Percentiles rank a stretch among this genome's conserved stretches.
Conservation (phyloP, 768 basidiomycete species). For the Russula sp. region DNA sequence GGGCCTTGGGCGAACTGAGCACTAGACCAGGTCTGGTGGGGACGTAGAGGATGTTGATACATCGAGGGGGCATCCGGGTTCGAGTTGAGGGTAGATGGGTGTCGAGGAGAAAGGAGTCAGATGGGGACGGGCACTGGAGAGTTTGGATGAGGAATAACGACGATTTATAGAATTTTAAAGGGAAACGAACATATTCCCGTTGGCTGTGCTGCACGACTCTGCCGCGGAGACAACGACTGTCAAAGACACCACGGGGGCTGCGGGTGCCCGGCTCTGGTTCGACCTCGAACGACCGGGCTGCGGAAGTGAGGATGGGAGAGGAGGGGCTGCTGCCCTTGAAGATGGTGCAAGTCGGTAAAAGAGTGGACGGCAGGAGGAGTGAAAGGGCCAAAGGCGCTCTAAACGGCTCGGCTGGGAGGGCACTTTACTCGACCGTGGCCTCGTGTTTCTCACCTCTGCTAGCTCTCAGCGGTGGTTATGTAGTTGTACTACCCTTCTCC, state of each 20-base stretch:
- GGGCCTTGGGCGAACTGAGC: conserved; percentile 11
- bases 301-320: neutral
- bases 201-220: conserved; percentile 1
- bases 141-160: neutral
- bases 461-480: neutral
- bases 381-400: neutral
- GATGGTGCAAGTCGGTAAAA: neutral
- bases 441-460: neutral
- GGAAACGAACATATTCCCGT: neutral
- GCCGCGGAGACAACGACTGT: neutral
- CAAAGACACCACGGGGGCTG: neutral
- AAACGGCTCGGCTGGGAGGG: neutral
- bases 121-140: neutral
- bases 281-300: neutral
- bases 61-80: conserved; percentile 18
- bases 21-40: conserved; percentile 15
- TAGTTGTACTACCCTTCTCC: neutral
- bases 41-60: conserved; percentile 13
- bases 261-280: neutral
- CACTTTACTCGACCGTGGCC: neutral
- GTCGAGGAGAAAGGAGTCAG: conserved; percentile 2
- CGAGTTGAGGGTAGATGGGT: neutral
- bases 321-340: neutral
- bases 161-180: neutral
- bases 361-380: neutral